Evolutionary conservation across 306 rosid genomes (phyloP).

Genomic region (Vachellia pachyceras): DNA sequence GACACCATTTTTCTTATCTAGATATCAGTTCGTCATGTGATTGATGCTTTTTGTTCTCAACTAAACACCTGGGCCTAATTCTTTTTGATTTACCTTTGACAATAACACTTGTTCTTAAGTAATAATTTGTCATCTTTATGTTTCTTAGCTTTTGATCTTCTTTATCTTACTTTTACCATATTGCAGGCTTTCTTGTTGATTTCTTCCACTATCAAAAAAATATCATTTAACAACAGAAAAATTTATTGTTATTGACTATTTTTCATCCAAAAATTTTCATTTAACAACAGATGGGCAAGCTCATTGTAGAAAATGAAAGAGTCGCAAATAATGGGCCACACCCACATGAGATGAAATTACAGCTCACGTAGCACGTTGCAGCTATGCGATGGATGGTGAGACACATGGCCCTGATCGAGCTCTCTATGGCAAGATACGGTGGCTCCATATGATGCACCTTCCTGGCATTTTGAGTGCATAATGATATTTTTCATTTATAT

Average conservation of each 20-base stretch:
- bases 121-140: no score
- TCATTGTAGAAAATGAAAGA: not conserved
- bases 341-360: not conserved
- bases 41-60: not conserved
- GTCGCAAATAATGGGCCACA: not conserved
- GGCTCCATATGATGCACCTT: not conserved
- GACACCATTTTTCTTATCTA: not conserved
- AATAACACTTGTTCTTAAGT: no score
- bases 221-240: no score
- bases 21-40: not conserved
- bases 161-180: no score
- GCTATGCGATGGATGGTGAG: no score
- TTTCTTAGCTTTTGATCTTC: no score
- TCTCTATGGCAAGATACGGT: no score
- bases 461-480: conserved; percentile 2
- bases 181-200: no score
- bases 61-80: not conserved
- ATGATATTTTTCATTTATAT: not conserved
- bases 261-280: no score
- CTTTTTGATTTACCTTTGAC: not conserved
- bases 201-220: no score
- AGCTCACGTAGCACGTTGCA: conserved; percentile 15
- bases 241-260: no score
- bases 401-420: no score
- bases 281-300: not conserved